A percentile compares a stretch with the other conserved stretches of the same genome.
Conservation (phyloP, 441 rosid genomes). For the Raphanus hybrid region DNA sequence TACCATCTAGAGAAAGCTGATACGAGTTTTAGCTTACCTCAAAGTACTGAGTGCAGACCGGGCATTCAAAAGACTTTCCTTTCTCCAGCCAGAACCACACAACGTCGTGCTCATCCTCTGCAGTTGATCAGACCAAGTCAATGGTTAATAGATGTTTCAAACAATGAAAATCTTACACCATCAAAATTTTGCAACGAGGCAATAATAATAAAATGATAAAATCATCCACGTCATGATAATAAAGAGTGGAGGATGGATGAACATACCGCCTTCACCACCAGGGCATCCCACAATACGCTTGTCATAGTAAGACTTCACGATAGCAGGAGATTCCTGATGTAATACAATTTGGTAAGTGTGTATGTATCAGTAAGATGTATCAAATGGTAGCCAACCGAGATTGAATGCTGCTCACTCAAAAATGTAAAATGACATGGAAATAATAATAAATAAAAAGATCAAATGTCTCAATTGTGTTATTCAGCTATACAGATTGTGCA, state of each 20-base stretch:
- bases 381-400: background rate
- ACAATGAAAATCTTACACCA: background rate
- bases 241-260: background rate
- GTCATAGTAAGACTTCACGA: slow-evolving; percentile 52
- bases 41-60: slow-evolving; percentile 23
- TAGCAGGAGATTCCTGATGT: slow-evolving; percentile 55
- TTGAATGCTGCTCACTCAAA: slow-evolving; percentile 5
- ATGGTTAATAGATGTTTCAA: background rate
- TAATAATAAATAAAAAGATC: background rate
- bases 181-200: no score
- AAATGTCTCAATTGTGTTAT: background rate
- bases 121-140: slow-evolving; percentile 1
- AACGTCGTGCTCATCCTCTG: slow-evolving; percentile 97
- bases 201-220: background rate
- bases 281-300: slow-evolving; percentile 64
- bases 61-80: no score
- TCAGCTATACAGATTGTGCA: background rate
- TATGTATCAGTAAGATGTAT: background rate
- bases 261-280: slow-evolving; percentile 58
- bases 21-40: slow-evolving; percentile 57
- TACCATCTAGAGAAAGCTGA: background rate
- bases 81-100: slow-evolving; percentile 37
- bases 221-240: background rate
- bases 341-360: background rate
- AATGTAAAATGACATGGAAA: background rate